Conservation (phyloP, 1,284 basidiomycete species). For the Ganoderma resinaceum region DNA sequence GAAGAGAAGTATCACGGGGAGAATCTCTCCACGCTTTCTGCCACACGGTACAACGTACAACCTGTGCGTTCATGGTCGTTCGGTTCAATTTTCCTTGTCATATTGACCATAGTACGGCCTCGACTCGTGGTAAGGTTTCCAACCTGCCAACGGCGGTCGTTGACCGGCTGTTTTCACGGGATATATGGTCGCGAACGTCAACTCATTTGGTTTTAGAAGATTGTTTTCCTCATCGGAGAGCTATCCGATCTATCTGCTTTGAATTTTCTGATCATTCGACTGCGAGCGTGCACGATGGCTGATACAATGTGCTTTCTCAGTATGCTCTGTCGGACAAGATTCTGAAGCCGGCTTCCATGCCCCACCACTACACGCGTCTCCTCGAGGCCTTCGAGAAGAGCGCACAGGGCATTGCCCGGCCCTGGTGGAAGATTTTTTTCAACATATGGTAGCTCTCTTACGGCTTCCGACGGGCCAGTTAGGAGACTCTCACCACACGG, state of each 20-base stretch:
- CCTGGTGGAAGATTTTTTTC: slow-evolving; percentile 85
- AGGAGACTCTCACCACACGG: not conserved
- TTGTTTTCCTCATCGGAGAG: not conserved
- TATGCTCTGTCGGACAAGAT: slow-evolving; percentile 69
- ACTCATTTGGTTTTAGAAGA: not conserved
- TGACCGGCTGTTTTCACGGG: not conserved
- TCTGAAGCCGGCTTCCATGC: slow-evolving; percentile 70
- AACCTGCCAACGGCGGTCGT: not conserved
- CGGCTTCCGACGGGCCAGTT: not conserved
- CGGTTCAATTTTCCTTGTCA: not conserved
- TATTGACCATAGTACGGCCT: not conserved
- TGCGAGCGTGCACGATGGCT: not conserved
- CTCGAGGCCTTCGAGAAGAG: slow-evolving; percentile 76
- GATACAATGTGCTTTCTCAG: slow-evolving; percentile 43
- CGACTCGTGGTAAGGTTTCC: not conserved
- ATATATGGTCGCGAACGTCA: not conserved
- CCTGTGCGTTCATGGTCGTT: not conserved
- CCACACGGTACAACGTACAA: not conserved
- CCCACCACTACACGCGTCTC: slow-evolving; percentile 73
- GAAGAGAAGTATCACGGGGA: not conserved
- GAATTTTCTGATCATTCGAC: not conserved
- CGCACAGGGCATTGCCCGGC: slow-evolving; percentile 72
- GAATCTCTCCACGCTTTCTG: not conserved
- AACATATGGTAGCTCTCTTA: slow-evolving; percentile 63
- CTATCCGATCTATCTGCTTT: no score